Percentiles rank a stretch among this genome's conserved stretches.
Conservation (phyloP, 345 rosid species). For the Nasturtium officinale region DNA sequence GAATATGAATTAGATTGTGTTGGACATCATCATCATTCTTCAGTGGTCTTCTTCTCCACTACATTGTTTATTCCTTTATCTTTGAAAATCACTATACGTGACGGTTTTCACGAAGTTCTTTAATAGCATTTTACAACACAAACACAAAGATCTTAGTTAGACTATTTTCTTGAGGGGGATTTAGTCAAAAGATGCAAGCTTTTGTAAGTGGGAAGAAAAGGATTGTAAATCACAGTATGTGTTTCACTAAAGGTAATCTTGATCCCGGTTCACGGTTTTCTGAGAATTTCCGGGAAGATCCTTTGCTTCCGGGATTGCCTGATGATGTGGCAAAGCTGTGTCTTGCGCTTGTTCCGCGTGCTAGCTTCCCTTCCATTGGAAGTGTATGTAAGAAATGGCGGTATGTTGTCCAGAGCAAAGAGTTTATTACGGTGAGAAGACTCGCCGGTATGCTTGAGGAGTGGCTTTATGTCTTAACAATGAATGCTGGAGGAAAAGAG, state of each 20-base stretch:
- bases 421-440: slow-evolving; percentile 67
- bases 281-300: slow-evolving; percentile 41
- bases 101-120: slow-evolving; percentile 77
- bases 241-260: slow-evolving; percentile 50
- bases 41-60: slow-evolving; percentile 63
- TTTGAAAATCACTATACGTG: slow-evolving; percentile 80
- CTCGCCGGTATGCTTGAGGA: slow-evolving; percentile 77
- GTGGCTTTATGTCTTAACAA: slow-evolving; percentile 73
- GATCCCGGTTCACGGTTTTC: slow-evolving; percentile 43
- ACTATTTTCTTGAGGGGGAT: slow-evolving; percentile 37
- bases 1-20: slow-evolving; percentile 70
- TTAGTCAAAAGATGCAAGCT: slow-evolving; percentile 52
- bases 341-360: slow-evolving; percentile 83
- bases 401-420: slow-evolving; percentile 74
- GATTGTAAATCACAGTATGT: slow-evolving; percentile 35
- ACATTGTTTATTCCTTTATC: slow-evolving; percentile 77
- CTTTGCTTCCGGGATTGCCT: slow-evolving; percentile 78
- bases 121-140: slow-evolving; percentile 38
- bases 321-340: slow-evolving; percentile 88
- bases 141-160: slow-evolving; percentile 34
- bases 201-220: slow-evolving; percentile 58
- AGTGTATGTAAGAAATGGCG: slow-evolving; percentile 89
- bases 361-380: slow-evolving; percentile 69
- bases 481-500: slow-evolving; percentile 64
- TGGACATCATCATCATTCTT: slow-evolving; percentile 54